Percentiles rank a stretch among this genome's conserved stretches.
Evolutionary conservation across 441 rosid genomes (phyloP).

Genomic region (Lepidium campestre): DNA sequence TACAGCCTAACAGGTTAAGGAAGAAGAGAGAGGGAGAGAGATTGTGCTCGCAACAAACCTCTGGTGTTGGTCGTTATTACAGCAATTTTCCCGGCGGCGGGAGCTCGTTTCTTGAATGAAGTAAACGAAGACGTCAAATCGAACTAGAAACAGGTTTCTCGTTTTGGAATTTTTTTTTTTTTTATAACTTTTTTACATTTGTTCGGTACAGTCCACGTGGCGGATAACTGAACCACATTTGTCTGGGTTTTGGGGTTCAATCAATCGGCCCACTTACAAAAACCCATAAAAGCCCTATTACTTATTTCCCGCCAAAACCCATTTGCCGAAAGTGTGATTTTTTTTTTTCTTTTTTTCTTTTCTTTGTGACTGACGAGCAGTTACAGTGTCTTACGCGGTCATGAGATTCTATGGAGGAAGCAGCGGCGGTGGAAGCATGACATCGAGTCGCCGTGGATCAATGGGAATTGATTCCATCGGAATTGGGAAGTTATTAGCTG

Average conservation of each 20-base stretch:
- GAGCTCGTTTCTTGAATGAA: constrained; percentile 10
- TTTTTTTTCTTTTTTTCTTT: not conserved
- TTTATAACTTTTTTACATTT: not conserved
- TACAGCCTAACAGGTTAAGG: not conserved
- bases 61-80: constrained; percentile 2
- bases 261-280: constrained; percentile 15
- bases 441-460: constrained; percentile 18
- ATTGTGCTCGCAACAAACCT: not conserved
- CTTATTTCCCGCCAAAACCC: constrained; percentile 25
- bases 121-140: constrained; percentile 23
- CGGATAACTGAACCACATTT: not conserved
- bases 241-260: not conserved
- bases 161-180: not conserved
- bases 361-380: not conserved
- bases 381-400: constrained; percentile 1
- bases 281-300: not conserved
- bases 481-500: constrained; percentile 38
- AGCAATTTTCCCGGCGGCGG: constrained; percentile 20
- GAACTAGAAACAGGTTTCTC: constrained; percentile 15
- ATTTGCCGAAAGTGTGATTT: not conserved
- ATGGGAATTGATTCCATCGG: constrained; percentile 32
- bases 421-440: constrained; percentile 13
- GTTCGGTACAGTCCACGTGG: constrained; percentile 27
- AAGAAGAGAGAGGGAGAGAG: not conserved
- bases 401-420: constrained; percentile 35